Evolutionary conservation across 2,329 filamentous ascomycete species (phyloP).

Genomic region (Ophiostoma populinum): DNA sequence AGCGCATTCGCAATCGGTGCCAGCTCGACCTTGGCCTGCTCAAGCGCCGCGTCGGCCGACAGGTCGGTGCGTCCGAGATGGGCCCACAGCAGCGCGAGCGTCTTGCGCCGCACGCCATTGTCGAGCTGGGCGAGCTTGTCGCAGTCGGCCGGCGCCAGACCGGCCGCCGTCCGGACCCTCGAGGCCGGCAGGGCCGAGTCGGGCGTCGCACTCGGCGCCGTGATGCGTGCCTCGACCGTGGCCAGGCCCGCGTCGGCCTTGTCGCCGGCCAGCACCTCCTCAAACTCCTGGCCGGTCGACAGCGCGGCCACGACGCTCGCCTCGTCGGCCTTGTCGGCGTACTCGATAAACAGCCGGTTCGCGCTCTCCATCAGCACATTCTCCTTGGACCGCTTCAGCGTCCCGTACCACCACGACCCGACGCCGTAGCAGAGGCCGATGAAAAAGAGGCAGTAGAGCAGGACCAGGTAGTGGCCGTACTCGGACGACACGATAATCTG

Average conservation of each 20-base stretch:
- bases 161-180: slow-evolving; percentile 14
- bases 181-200: slow-evolving; percentile 20
- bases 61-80: slow-evolving; percentile 83
- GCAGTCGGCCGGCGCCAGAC: slow-evolving; percentile 57
- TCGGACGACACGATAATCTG: slow-evolving; percentile 85
- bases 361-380: slow-evolving; percentile 84
- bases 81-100: slow-evolving; percentile 80
- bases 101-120: slow-evolving; percentile 64
- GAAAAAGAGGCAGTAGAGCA: slow-evolving; percentile 77
- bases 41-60: slow-evolving; percentile 52
- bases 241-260: slow-evolving; percentile 66
- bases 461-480: slow-evolving; percentile 85
- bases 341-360: slow-evolving; percentile 87
- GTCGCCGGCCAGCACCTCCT: slow-evolving; percentile 55
- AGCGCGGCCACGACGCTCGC: slow-evolving; percentile 65
- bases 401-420: slow-evolving; percentile 97
- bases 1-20: slow-evolving; percentile 73
- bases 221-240: slow-evolving; percentile 67
- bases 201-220: slow-evolving; percentile 30
- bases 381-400: slow-evolving; percentile 82
- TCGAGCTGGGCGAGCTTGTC: slow-evolving; percentile 66
- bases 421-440: slow-evolving; percentile 85
- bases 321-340: slow-evolving; percentile 67
- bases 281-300: slow-evolving; percentile 75
- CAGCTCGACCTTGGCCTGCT: slow-evolving; percentile 76